These are phyloP conservation scores for Colletotrichum coccodes DNA, from an alignment of 2,329 filamentous ascomycete genomes.

Conservation along the genomic window DNA sequence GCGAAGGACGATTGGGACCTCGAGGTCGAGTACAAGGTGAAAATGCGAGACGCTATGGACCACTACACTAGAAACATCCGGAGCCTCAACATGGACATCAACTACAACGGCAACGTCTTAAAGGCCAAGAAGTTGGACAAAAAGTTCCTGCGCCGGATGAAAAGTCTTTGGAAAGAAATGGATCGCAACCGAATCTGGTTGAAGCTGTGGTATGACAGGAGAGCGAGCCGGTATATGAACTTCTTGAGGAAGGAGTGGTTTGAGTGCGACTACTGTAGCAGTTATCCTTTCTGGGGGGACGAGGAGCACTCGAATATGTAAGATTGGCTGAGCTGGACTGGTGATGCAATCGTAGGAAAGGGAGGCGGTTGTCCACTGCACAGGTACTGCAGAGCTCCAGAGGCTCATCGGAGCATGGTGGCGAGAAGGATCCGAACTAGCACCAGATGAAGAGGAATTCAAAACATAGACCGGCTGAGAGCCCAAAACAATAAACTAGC, in stretches of 20 bases:
- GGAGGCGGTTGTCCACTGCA: neutral
- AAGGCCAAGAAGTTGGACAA: neutral
- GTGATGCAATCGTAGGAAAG: neutral
- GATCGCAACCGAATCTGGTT: neutral
- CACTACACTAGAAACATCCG: neutral
- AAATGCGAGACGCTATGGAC: neutral
- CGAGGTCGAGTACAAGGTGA: neutral
- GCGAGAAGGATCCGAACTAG: no score
- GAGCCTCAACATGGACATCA: neutral
- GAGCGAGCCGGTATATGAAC: neutral
- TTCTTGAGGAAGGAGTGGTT: neutral
- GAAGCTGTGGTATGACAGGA: neutral
- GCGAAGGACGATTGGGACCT: neutral
- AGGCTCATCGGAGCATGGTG: fast-evolving
- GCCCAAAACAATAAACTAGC: neutral
- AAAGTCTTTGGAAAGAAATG: neutral
- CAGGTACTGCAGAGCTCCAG: neutral
- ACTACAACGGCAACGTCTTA: neutral
- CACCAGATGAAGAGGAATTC: neutral
- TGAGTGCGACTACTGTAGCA: neutral
- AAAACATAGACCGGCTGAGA: fast-evolving
- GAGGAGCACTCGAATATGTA: neutral
- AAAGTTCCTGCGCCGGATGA: neutral
- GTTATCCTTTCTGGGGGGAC: neutral
- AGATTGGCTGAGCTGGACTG: neutral